phyloP scores from a whole-genome alignment of 164 flowering plant genomes.

The Liriodendron chinense region DNA sequence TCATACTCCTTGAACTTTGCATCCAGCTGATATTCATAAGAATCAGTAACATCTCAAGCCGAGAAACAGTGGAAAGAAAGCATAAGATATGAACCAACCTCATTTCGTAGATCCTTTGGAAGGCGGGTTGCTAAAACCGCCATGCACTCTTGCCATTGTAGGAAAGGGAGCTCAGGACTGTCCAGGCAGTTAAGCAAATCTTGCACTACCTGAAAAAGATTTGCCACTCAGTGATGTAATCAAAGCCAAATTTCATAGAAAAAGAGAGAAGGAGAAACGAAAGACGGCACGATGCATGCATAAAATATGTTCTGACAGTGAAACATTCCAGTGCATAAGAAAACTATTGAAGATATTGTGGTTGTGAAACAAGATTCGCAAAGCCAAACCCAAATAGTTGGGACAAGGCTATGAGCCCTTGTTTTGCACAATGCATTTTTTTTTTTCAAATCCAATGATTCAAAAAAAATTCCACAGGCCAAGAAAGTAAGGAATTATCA shows the following conservation, averaged over 20 bases:
- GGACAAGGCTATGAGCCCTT: neutral
- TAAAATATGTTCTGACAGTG: too few relatives aligned
- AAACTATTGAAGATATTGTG: too few relatives aligned
- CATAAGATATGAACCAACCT: slow-evolving; percentile 33
- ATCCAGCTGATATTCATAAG: slow-evolving; percentile 58
- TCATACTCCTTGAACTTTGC: slow-evolving; percentile 71
- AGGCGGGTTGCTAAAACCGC: slow-evolving; percentile 92
- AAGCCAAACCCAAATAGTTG: neutral
- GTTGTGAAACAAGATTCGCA: neutral
- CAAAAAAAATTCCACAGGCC: neutral
- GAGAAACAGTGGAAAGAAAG: neutral
- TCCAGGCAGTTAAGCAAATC: slow-evolving; percentile 86
- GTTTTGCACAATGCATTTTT: neutral
- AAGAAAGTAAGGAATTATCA: neutral
- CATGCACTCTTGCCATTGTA: slow-evolving; percentile 99
- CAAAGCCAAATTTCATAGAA: neutral
- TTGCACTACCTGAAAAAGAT: slow-evolving; percentile 73
- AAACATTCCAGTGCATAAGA: too few relatives aligned
- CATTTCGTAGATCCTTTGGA: slow-evolving; percentile 78
- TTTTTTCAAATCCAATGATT: neutral
- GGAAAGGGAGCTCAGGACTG: slow-evolving; percentile 97
- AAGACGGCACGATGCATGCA: too few relatives aligned
- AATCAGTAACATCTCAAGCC: slow-evolving; percentile 6
- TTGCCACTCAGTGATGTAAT: neutral
- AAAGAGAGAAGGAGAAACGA: neutral